These are phyloP conservation scores for Pilatotrama ljubarskyi DNA, from an alignment of 768 basidiomycete genomes.

Conservation along the genomic window DNA sequence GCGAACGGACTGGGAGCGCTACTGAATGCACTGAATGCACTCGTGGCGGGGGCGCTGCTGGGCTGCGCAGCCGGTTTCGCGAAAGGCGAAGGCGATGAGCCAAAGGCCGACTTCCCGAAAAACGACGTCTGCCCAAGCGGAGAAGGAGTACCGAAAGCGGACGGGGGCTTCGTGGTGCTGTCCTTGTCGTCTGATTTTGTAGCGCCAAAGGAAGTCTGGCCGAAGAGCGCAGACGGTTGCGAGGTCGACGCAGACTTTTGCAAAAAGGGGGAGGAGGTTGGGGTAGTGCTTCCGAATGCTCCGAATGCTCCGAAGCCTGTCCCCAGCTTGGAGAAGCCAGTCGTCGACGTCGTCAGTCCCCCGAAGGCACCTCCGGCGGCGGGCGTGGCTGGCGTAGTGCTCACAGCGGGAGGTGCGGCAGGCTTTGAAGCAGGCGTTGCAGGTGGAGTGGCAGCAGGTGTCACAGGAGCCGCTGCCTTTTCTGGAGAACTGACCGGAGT, in stretches of 20 bases:
- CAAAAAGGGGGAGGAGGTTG: conserved; percentile 11
- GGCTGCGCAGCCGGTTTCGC: conserved; percentile 27
- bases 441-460: background rate
- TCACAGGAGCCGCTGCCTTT: conserved; percentile 1
- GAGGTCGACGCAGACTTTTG: conserved; percentile 1
- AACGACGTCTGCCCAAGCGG: conserved; percentile 19
- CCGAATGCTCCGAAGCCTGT: conserved; percentile 25
- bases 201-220: conserved; percentile 10
- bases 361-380: conserved; percentile 19
- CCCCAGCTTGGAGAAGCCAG: conserved; percentile 18
- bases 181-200: background rate
- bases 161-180: conserved; percentile 4
- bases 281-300: conserved; percentile 13
- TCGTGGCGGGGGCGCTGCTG: conserved; percentile 29
- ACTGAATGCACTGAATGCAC: conserved; percentile 43
- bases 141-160: conserved; percentile 30
- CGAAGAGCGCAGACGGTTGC: background rate
- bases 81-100: conserved; percentile 25
- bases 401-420: background rate
- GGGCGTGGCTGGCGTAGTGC: background rate
- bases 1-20: conserved; percentile 42
- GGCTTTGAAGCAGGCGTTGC: background rate
- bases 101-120: conserved; percentile 22
- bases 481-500: conserved; percentile 4
- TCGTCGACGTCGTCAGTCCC: conserved; percentile 18